Conservation (phyloP, 192 early-diverging fungal species). For the Gigaspora rosea region DNA sequence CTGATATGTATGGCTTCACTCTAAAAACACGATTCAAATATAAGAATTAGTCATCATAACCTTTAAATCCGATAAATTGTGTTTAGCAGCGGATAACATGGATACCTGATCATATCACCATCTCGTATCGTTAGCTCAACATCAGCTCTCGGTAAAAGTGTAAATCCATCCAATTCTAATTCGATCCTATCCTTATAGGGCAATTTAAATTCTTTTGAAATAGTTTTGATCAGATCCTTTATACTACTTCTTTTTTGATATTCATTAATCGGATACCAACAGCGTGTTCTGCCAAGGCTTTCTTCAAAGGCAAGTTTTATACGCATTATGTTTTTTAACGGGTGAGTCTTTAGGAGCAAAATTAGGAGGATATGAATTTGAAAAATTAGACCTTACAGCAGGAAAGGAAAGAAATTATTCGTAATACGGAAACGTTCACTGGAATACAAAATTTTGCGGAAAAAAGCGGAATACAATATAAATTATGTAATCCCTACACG, state of each 20-base stretch:
- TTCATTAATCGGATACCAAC: neutral
- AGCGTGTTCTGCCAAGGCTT: neutral
- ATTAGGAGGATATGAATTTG: no score
- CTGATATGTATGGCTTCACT: neutral
- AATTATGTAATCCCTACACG: no score
- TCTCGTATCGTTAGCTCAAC: neutral
- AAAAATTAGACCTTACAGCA: no score
- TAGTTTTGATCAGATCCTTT: neutral
- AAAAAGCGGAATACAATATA: no score
- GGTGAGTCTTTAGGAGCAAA: no score
- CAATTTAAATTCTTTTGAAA: neutral
- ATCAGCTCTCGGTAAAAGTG: neutral
- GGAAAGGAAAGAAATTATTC: no score
- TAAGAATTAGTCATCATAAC: neutral
- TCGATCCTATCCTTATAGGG: neutral
- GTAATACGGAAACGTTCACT: no score
- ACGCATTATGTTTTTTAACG: neutral
- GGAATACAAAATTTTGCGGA: no score
- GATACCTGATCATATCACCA: neutral
- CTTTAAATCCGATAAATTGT: neutral
- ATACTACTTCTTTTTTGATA: neutral
- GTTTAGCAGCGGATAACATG: neutral
- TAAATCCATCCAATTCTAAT: neutral
- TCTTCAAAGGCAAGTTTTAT: neutral
- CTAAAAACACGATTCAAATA: neutral